phyloP scores from a whole-genome alignment of 225 moss, liverwort and hornwort genomes.

The Physcomitrium patens region DNA sequence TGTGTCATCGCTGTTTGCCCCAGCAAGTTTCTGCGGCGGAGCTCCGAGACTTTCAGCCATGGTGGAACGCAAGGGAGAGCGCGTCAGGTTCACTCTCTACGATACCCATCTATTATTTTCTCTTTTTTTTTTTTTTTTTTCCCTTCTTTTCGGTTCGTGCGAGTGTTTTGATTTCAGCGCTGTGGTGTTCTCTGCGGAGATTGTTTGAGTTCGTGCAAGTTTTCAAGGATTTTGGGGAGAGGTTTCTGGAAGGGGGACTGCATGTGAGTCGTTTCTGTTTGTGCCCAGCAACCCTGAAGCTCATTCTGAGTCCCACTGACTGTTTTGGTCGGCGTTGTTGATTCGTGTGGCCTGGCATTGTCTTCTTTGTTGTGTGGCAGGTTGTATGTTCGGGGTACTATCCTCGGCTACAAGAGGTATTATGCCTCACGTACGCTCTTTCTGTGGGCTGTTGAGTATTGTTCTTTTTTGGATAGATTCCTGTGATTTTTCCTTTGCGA shows the following conservation, averaged over 20 bases:
- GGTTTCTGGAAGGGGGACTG: too few relatives aligned
- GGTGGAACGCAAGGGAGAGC: conserved; percentile 63
- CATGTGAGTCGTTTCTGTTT: too few relatives aligned
- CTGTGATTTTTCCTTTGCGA: neutral
- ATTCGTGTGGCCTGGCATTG: neutral
- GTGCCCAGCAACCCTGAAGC: too few relatives aligned
- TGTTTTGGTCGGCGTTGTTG: neutral
- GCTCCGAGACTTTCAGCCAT: conserved; percentile 21
- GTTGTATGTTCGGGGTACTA: conserved; percentile 62
- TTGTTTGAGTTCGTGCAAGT: too few relatives aligned
- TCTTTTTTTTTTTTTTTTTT: neutral
- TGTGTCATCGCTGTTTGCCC: neutral
- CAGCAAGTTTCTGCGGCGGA: neutral
- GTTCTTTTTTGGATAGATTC: neutral
- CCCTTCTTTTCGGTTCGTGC: too few relatives aligned
- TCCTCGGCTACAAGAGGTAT: conserved; percentile 67
- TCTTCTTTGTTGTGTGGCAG: conserved; percentile 21
- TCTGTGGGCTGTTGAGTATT: neutral
- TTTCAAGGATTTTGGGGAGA: too few relatives aligned
- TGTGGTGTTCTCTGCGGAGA: too few relatives aligned
- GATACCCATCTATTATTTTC: too few relatives aligned
- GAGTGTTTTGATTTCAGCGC: too few relatives aligned
- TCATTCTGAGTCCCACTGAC: neutral
- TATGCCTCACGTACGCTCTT: neutral
- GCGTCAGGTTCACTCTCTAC: conserved; percentile 41